A percentile compares a stretch with the other conserved stretches of the same genome.
These are phyloP conservation scores for Rhizophagus clarus DNA, from an alignment of 192 early-diverging fungal species.

Conservation along the genomic window DNA sequence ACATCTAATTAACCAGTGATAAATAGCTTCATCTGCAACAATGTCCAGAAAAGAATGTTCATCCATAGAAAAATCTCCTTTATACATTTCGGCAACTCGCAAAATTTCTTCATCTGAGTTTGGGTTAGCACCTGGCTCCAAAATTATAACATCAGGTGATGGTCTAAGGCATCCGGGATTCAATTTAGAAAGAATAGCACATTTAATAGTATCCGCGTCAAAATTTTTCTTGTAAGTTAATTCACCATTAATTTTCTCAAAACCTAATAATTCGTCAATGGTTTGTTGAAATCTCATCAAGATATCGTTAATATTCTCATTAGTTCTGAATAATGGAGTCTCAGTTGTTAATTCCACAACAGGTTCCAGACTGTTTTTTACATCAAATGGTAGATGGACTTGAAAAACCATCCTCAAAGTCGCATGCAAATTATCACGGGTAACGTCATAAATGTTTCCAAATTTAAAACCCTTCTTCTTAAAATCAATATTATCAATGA, in stretches of 20 bases:
- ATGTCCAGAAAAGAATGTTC: neutral
- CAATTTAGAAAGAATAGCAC: neutral
- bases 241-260: too few species aligned
- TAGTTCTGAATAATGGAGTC: neutral
- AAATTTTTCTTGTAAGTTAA: neutral
- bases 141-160: slow-evolving; percentile 2
- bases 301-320: too few species aligned
- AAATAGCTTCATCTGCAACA: neutral
- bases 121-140: neutral
- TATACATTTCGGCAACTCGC: neutral
- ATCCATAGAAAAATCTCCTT: neutral
- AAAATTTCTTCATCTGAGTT: slow-evolving; percentile 16
- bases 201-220: neutral
- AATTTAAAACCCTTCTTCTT: neutral
- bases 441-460: neutral
- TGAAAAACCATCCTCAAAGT: neutral
- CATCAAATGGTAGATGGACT: neutral
- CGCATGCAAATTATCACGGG: neutral
- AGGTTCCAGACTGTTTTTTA: neutral
- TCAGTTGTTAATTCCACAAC: neutral
- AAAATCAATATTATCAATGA: slow-evolving; percentile 12
- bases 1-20: neutral
- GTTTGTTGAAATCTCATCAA: too few species aligned
- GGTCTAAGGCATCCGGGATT: neutral
- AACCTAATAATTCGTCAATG: too few species aligned